Conservation (phyloP, 164 flowering plant species). For the Tetracentron sinense region DNA sequence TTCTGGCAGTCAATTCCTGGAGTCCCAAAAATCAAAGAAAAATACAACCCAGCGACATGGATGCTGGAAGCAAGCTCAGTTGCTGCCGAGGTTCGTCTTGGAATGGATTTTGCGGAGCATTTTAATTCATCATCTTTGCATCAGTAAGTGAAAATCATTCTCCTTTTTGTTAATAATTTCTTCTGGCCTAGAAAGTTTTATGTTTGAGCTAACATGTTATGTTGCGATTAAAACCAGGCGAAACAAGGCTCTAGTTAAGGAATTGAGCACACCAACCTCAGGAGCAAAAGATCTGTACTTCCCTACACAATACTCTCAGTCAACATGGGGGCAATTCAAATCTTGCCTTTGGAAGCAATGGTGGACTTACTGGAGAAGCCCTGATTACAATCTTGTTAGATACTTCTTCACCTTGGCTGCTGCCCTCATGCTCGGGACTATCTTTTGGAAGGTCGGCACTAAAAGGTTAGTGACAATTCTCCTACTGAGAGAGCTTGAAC, state of each 20-base stretch:
- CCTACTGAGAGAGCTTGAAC: not conserved
- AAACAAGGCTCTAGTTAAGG: constrained; percentile 72
- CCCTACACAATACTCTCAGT: constrained; percentile 59
- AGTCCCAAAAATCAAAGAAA: constrained; percentile 70
- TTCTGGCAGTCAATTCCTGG: too few relatives aligned
- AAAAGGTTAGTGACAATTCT: constrained; percentile 38
- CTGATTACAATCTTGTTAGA: constrained; percentile 73
- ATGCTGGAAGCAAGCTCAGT: constrained; percentile 93
- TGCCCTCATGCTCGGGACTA: constrained; percentile 65
- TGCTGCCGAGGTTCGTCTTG: constrained; percentile 63
- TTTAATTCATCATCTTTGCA: constrained; percentile 64
- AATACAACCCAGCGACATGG: constrained; percentile 95
- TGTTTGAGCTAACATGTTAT: constrained; percentile 4
- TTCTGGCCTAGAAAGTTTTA: not conserved
- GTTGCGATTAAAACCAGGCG: constrained; percentile 34
- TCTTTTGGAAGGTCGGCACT: constrained; percentile 71
- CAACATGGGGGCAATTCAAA: constrained; percentile 76
- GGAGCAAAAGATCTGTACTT: constrained; percentile 79
- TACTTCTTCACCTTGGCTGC: constrained; percentile 57
- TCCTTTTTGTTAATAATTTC: not conserved
- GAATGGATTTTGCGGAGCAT: constrained; percentile 80
- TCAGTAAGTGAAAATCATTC: constrained; percentile 48
- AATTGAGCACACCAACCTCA: constrained; percentile 62
- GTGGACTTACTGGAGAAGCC: constrained; percentile 92
- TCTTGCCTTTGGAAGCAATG: constrained; percentile 88